Base-by-base conservation (phyloP, 371 early-diverging fungal species). In the Homolaphlyctis polyrhiza region DNA sequence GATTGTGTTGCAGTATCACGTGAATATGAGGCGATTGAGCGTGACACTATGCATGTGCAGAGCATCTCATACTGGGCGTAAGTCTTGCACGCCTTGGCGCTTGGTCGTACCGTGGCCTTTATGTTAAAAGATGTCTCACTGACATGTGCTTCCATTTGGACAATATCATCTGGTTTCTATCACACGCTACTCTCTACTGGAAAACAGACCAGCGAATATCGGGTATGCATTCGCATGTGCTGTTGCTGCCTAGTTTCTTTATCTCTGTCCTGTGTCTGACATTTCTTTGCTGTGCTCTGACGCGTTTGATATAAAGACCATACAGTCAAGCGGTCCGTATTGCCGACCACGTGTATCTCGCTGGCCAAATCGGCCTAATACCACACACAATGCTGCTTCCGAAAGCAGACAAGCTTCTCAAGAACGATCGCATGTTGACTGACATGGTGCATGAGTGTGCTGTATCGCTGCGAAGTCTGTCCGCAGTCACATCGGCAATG, bases 31-130 rank as follows among this genome's bases (percentile, higher is more conserved):
- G 5, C 16, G 34, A 62, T 16, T 63, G 64, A 28, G 71, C 71
- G 58, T 64, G 81, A 70, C 65, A 81, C 81, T 0, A 72, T 91
- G 76, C 91, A 91, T 69, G 89, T 91, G 4, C 91, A 91, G 66
- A 80, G 87, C 18, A 79, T 90, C 25, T 90, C 90, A 2, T 91
- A 91, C 70, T 91, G 91, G 91, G 91, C 91, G 75, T 78, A 58
- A 60, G 72, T 71, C 39, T 39, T 39, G 8, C n/a, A n/a, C n/a
- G n/a, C n/a, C n/a, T n/a, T n/a, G n/a, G n/a, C n/a, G n/a, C n/a
- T n/a, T n/a, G n/a, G n/a, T n/a, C n/a, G n/a, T n/a, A n/a, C n/a
- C n/a, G n/a, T n/a, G n/a, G n/a, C n/a, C n/a, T n/a, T n/a, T n/a
- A n/a, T n/a, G n/a, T n/a, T n/a, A n/a, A n/a, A n/a, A n/a, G n/a